Evolutionary conservation across 2,329 filamentous ascomycete species (phyloP).

Genomic region (Colletotrichum sp.): DNA sequence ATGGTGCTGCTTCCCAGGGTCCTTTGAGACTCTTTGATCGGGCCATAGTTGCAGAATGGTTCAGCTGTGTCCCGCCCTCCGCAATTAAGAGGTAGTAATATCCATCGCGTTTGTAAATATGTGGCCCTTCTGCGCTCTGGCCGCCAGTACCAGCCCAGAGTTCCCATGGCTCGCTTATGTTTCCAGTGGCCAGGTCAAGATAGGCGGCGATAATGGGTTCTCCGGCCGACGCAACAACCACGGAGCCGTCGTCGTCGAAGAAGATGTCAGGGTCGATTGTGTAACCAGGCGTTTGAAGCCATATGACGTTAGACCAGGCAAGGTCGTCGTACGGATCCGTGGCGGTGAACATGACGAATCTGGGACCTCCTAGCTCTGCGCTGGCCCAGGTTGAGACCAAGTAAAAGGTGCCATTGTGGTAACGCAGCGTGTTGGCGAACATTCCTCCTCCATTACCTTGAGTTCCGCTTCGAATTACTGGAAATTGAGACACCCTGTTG

Average conservation of each 20-base stretch:
- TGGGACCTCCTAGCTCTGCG: neutral
- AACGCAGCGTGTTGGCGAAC: constrained; percentile 51
- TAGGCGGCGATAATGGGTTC: constrained; percentile 28
- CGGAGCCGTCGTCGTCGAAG: constrained; percentile 55
- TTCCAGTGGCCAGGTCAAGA: constrained; percentile 38
- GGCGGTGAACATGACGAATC: constrained; percentile 8
- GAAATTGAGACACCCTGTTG: constrained; percentile 41
- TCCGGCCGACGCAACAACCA: constrained; percentile 30
- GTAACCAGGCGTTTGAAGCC: neutral
- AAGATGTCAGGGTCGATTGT: constrained; percentile 52
- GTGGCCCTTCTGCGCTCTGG: constrained; percentile 52
- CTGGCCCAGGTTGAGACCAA: constrained; percentile 22
- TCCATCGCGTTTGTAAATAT: constrained; percentile 54
- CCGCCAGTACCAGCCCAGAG: constrained; percentile 51
- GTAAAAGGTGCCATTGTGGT: constrained; percentile 47
- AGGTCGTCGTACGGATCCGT: constrained; percentile 22
- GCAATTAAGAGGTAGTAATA: constrained; percentile 60
- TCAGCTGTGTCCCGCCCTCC: constrained; percentile 51
- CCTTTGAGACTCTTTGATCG: constrained; percentile 42
- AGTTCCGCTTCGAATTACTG: constrained; percentile 13
- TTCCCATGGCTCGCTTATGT: constrained; percentile 28
- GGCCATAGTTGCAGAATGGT: constrained; percentile 48
- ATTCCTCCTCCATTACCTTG: constrained; percentile 34
- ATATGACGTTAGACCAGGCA: constrained; percentile 22
- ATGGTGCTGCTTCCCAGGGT: constrained; percentile 43